phyloP scores from a whole-genome alignment of 1,284 basidiomycete species.

The Omphalotus olearius region DNA sequence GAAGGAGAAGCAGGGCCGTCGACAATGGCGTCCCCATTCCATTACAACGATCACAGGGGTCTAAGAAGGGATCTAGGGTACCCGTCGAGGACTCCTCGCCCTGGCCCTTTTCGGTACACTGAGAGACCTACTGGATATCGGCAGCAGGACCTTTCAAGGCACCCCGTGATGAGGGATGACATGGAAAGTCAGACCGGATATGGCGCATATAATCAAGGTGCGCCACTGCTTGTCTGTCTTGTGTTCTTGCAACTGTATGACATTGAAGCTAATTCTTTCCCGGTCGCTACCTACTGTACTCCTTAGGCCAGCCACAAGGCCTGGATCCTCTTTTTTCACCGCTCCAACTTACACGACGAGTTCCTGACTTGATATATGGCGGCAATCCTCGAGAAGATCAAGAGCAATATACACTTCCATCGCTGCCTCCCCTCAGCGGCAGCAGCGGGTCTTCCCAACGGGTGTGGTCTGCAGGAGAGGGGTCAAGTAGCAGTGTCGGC shows the following conservation, averaged over 20 bases:
- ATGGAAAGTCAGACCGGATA: neutral
- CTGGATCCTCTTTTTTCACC: conserved; percentile 4
- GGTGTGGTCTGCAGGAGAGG: too few species aligned
- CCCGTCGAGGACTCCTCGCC: too few species aligned
- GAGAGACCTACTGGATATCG: too few species aligned
- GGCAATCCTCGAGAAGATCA: neutral
- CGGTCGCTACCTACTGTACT: neutral
- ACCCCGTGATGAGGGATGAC: too few species aligned
- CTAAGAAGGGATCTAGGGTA: too few species aligned
- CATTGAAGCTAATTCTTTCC: neutral
- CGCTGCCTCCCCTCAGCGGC: neutral
- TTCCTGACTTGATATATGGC: conserved; percentile 1
- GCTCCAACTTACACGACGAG: conserved; percentile 1
- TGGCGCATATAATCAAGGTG: conserved; percentile 9
- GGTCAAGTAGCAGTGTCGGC: neutral
- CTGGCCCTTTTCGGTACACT: too few species aligned
- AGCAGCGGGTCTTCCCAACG: neutral
- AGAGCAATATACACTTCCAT: conserved; percentile 1
- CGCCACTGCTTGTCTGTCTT: neutral
- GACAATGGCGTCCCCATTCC: too few species aligned
- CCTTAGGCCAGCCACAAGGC: conserved; percentile 1
- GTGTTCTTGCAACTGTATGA: neutral
- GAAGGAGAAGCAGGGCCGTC: conserved; percentile 31
- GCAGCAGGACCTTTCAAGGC: too few species aligned
- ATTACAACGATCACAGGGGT: too few species aligned